Evolutionary conservation across 176 grass and related monocot genomes (phyloP).

Genomic region (Calamus simplicifolius): DNA sequence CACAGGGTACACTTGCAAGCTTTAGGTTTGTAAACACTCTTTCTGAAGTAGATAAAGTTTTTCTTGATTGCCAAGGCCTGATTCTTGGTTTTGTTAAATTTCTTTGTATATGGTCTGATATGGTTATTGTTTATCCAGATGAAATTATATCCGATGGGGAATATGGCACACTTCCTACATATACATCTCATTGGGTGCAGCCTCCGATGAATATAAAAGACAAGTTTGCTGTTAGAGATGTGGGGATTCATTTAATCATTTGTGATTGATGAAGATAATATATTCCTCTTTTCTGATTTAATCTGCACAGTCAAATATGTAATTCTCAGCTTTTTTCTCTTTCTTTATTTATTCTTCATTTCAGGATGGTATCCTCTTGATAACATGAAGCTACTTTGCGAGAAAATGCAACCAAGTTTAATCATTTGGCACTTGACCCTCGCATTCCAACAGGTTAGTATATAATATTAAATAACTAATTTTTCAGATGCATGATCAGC

Average conservation of each 20-base stretch:
- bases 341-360: not conserved
- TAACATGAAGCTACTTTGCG: constrained; percentile 1
- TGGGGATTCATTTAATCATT: constrained; percentile 15
- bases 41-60: constrained; percentile 3
- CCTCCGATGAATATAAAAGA: constrained; percentile 60
- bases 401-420: not conserved
- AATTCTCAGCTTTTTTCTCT: not conserved
- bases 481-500: too few species aligned
- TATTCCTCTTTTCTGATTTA: not conserved
- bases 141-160: constrained; percentile 14
- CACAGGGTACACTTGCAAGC: constrained; percentile 64
- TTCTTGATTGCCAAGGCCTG: not conserved
- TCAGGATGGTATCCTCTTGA: constrained; percentile 6
- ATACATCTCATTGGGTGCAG: constrained; percentile 66
- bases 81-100: too few species aligned
- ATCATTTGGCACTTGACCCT: too few species aligned
- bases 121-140: constrained; percentile 35
- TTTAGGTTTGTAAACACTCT: constrained; percentile 38
- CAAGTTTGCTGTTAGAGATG: constrained; percentile 62
- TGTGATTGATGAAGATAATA: not conserved
- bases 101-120: too few species aligned
- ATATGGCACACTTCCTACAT: constrained; percentile 18
- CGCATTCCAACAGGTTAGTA: too few species aligned
- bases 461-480: too few species aligned
- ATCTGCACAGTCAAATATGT: not conserved